Conservation (phyloP, 2,329 filamentous ascomycete species). For the Calonectria crousiana region DNA sequence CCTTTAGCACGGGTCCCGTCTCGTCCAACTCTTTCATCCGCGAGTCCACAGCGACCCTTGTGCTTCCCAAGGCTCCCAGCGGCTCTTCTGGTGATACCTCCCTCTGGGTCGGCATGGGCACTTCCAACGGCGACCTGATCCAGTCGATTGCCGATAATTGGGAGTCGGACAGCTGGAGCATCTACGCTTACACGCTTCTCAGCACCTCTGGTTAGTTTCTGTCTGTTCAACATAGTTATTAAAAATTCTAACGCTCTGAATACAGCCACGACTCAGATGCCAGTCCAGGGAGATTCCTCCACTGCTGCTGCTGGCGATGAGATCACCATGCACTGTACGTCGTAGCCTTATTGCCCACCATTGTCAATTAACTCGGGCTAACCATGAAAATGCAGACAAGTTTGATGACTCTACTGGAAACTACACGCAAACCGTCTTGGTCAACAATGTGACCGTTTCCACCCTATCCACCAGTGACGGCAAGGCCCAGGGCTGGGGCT, state of each 20-base stretch:
- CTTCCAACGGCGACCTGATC: constrained; percentile 59
- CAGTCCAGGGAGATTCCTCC: constrained; percentile 31
- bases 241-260: not conserved
- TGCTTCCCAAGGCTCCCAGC: constrained; percentile 54
- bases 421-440: constrained; percentile 35
- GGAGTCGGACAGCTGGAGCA: constrained; percentile 49
- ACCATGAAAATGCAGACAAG: constrained; percentile 26
- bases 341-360: too few relatives aligned
- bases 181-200: constrained; percentile 58
- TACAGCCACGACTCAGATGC: constrained; percentile 31
- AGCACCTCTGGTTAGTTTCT: constrained; percentile 43
- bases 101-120: constrained; percentile 63
- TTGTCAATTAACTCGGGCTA: not conserved
- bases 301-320: constrained; percentile 29
- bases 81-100: constrained; percentile 52
- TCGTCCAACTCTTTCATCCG: constrained; percentile 55
- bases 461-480: constrained; percentile 59
- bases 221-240: not conserved
- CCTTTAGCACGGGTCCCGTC: constrained; percentile 59
- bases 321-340: constrained; percentile 39
- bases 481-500: constrained; percentile 57
- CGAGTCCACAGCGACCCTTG: constrained; percentile 57
- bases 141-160: constrained; percentile 59
- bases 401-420: constrained; percentile 28
- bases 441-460: constrained; percentile 47